Evolutionary conservation across 1,139 yeast genomes (phyloP).

Genomic region (Yamadazyma sp.): DNA sequence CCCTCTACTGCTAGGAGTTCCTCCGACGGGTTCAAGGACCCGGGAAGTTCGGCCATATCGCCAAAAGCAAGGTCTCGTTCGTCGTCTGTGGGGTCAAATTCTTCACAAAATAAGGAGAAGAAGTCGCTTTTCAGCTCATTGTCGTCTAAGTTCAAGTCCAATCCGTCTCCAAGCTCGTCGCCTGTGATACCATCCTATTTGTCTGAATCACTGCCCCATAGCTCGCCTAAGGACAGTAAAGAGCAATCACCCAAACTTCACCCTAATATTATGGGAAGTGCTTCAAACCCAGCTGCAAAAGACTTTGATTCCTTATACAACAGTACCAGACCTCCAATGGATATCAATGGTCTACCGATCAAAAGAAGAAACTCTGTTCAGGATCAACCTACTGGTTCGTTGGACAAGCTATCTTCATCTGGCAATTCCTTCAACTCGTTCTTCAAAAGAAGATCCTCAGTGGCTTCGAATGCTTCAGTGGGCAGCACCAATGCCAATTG

Average conservation of each 20-base stretch:
- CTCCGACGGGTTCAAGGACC: not conserved
- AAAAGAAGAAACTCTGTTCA: constrained; percentile 13
- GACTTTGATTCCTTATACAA: constrained; percentile 4
- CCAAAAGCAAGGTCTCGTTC: constrained; percentile 15
- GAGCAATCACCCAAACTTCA: not conserved
- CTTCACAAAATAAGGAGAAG: constrained; percentile 24
- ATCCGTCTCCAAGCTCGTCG: constrained; percentile 7
- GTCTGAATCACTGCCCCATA: not conserved
- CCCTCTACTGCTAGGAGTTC: not conserved
- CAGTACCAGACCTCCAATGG: constrained; percentile 15
- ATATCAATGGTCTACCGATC: constrained; percentile 14
- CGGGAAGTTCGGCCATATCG: constrained; percentile 6
- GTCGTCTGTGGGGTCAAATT: constrained; percentile 14
- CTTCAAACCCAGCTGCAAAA: constrained; percentile 2
- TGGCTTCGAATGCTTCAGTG: constrained; percentile 12
- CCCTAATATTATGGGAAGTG: constrained; percentile 11
- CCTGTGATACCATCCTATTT: constrained; percentile 5
- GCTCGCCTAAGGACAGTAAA: not conserved
- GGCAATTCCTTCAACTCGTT: constrained; percentile 15
- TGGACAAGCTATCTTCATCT: constrained; percentile 12
- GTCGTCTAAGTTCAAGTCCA: constrained; percentile 53
- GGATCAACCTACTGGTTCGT: constrained; percentile 6
- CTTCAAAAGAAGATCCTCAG: constrained; percentile 17
- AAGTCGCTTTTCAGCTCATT: constrained; percentile 48
- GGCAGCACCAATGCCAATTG: constrained; percentile 12